Conservation (phyloP, 257 asterid genomes). For the Solanum habrochaites region DNA sequence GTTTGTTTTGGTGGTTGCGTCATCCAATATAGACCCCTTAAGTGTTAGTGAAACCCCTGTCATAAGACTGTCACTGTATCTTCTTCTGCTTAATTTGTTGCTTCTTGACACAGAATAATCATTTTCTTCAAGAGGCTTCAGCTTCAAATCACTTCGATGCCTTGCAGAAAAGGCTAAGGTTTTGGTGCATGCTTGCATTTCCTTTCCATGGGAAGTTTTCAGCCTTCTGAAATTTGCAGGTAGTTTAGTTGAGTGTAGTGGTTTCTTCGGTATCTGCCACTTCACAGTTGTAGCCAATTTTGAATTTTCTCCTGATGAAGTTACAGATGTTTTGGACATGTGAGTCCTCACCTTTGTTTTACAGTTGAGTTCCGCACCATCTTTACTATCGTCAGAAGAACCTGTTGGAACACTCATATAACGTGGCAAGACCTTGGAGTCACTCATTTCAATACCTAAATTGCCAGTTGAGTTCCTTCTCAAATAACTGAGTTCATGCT, state of each 20-base stretch:
- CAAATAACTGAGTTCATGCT: neutral
- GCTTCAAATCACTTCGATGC: neutral
- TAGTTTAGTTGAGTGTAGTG: neutral
- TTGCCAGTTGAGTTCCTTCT: conserved; percentile 15
- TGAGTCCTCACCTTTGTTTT: neutral
- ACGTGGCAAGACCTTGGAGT: conserved; percentile 2
- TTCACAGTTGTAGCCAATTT: neutral
- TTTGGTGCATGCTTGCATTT: neutral
- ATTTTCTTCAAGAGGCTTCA: neutral
- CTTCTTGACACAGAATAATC: neutral
- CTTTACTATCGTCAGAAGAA: conserved; percentile 10
- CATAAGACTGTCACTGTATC: neutral
- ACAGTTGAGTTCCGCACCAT: neutral
- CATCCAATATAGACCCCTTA: neutral
- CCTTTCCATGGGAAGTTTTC: neutral
- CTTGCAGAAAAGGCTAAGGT: neutral
- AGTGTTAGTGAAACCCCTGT: neutral
- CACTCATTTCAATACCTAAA: neutral
- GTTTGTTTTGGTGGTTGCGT: neutral
- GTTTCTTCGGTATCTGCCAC: neutral
- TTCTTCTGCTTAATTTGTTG: neutral
- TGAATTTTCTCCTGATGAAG: neutral
- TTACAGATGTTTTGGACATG: neutral
- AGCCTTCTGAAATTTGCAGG: neutral
- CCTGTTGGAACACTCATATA: conserved; percentile 11